phyloP scores from a whole-genome alignment of 2,329 filamentous ascomycete genomes.

The Escovopsis sp. region DNA sequence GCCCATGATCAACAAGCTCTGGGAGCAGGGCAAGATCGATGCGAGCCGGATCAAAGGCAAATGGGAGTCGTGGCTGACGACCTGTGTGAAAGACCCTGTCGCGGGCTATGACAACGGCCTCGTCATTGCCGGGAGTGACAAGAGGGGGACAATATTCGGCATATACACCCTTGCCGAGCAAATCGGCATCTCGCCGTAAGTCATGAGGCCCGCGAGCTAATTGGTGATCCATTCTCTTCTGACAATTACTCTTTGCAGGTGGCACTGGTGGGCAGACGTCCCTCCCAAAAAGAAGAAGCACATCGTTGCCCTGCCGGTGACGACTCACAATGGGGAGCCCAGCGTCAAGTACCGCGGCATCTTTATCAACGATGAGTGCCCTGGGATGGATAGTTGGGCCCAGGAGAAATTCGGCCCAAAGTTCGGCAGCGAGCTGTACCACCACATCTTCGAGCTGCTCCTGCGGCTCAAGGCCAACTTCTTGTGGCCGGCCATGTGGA shows the following conservation, averaged over 20 bases:
- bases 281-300: slow-evolving; percentile 28
- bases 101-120: slow-evolving; percentile 28
- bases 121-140: slow-evolving; percentile 43
- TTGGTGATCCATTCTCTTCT: not conserved
- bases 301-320: slow-evolving; percentile 30
- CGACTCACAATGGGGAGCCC: slow-evolving; percentile 27
- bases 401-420: slow-evolving; percentile 31
- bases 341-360: slow-evolving; percentile 45
- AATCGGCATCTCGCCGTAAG: slow-evolving; percentile 41
- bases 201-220: too few relatives aligned
- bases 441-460: slow-evolving; percentile 47
- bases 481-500: slow-evolving; percentile 55
- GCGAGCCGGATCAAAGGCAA: slow-evolving; percentile 21
- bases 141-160: slow-evolving; percentile 44
- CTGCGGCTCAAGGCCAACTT: slow-evolving; percentile 47
- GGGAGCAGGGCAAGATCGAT: slow-evolving; percentile 10
- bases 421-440: slow-evolving; percentile 43
- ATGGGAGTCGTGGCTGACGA: slow-evolving; percentile 41
- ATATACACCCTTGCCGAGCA: slow-evolving; percentile 46
- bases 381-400: slow-evolving; percentile 38
- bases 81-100: slow-evolving; percentile 31
- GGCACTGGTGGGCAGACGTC: slow-evolving; percentile 48
- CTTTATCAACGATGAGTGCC: slow-evolving; percentile 42
- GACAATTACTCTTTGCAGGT: slow-evolving; percentile 15
- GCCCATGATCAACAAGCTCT: slow-evolving; percentile 7